Evolutionary conservation across 371 early-diverging fungal genomes (phyloP).

Genomic region (Lichtheimia ramosa): DNA sequence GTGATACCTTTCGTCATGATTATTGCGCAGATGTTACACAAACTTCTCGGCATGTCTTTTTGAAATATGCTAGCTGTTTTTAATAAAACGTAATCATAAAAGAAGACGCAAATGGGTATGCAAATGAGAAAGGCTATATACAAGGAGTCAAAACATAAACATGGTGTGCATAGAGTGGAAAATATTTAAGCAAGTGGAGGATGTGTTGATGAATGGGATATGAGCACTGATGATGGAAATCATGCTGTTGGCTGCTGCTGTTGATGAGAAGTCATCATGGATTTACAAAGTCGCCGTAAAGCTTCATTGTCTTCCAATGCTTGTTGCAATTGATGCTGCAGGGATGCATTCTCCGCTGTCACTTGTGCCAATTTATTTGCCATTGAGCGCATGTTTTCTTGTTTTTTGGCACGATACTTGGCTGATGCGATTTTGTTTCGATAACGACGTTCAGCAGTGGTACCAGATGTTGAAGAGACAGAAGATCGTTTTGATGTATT

Average conservation of each 20-base stretch:
- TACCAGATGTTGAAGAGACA: not conserved
- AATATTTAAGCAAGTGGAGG: not conserved
- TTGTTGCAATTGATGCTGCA: slow-evolving; percentile 34
- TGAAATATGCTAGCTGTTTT: no score
- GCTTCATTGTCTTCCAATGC: slow-evolving; percentile 37
- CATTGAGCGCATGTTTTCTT: slow-evolving; percentile 47
- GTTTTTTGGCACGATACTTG: slow-evolving; percentile 55
- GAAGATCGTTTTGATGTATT: not conserved
- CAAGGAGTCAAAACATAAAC: not conserved
- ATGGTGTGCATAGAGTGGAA: not conserved
- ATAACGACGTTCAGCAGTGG: slow-evolving; percentile 42
- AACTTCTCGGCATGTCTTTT: no score
- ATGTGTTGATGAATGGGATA: not conserved
- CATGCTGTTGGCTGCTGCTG: no score
- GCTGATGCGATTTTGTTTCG: slow-evolving; percentile 57
- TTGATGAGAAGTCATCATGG: slow-evolving; percentile 9
- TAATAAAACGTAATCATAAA: no score
- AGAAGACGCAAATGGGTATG: no score
- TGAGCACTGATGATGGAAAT: no score
- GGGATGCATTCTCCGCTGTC: slow-evolving; percentile 34
- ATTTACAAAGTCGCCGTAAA: slow-evolving; percentile 33
- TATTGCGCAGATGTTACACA: no score
- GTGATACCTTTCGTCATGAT: no score
- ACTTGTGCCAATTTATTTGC: slow-evolving; percentile 29
- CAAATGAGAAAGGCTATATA: no score